Conservation (phyloP, 192 early-diverging fungal genomes). For the Coemansia sp. region DNA sequence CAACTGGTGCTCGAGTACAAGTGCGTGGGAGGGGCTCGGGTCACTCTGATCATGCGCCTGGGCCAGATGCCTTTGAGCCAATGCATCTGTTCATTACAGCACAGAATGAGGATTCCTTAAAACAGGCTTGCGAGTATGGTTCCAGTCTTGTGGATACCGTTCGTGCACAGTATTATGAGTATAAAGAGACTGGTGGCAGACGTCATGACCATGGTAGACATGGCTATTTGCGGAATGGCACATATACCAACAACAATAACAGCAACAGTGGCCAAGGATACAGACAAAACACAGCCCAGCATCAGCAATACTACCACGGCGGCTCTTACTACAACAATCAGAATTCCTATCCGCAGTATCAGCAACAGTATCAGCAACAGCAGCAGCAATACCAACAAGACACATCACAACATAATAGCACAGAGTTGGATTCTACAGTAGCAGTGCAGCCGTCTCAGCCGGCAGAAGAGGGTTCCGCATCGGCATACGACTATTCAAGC, state of each 20-base stretch:
- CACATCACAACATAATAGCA: conserved; percentile 1
- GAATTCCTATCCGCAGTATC: neutral
- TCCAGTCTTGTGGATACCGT: conserved; percentile 81
- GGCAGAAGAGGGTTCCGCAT: conserved; percentile 6
- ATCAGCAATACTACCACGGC: conserved; percentile 14
- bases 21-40: conserved; percentile 86
- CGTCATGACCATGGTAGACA: conserved; percentile 19
- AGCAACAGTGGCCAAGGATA: conserved; percentile 7
- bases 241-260: neutral
- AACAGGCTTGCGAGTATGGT: conserved; percentile 67
- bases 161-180: conserved; percentile 67
- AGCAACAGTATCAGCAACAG: conserved; percentile 17
- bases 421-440: neutral
- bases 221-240: neutral
- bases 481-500: conserved; percentile 39
- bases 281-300: conserved; percentile 22
- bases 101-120: conserved; percentile 64
- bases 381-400: conserved; percentile 21
- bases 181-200: conserved; percentile 33
- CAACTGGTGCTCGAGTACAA: conserved; percentile 75
- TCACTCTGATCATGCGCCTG: conserved; percentile 64
- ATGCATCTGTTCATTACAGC: conserved; percentile 81
- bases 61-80: conserved; percentile 70
- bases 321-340: neutral
- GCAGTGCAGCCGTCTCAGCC: conserved; percentile 2